Evolutionary conservation across 2,329 filamentous ascomycete genomes (phyloP), one percentile per base, ranked within the genome.

Genomic region (Trichoderma afroharzianum): DNA sequence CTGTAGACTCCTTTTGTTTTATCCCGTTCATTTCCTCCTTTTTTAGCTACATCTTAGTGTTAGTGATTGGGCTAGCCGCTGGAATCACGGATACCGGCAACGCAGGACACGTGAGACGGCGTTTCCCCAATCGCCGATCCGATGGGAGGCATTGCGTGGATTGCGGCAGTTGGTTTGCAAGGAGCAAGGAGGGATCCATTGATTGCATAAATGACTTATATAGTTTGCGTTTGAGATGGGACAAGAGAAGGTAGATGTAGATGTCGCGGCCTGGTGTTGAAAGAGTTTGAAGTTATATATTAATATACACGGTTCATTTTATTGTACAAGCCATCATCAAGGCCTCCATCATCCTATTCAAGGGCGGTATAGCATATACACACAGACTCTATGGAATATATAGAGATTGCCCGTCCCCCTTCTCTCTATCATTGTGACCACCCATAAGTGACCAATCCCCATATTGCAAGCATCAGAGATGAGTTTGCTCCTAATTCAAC

Each of bases 61-160:
- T 53, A 53, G 47, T 53, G 47, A 53, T 53, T 53, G n/a, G n/a
- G 47, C 47, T 53, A 53, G 21, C n/a, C 47, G 21, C 6, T 24
- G 47, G 39, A 53, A 24, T 24, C 47, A 28, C 63, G 63, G 63
- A 68, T 59, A 59, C 24, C 64, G 64, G 64, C 64, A 68, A 28
- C 30, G 63, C 24, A 30, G 18, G 28, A 32, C 63, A 47, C 55
- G 55, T 43, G 64, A 57, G 64, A 68, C 64, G 64, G 64, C 15
- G 55, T 36, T 59, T 68, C 30, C 8, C 21, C 18, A 36, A 39
- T n/a, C 28, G 55, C 64, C 64, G 64, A 68, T 59, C 64, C 55
- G 64, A 68, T 30, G 26, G 28, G 50, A 26, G 36, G 53, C 50
- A 32, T 68, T 68, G 30, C 64, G 55, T 59, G 55, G 33, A 59